Evolutionary conservation across 306 rosid genomes (phyloP).

Genomic region (Sechiopsis laciniata): DNA sequence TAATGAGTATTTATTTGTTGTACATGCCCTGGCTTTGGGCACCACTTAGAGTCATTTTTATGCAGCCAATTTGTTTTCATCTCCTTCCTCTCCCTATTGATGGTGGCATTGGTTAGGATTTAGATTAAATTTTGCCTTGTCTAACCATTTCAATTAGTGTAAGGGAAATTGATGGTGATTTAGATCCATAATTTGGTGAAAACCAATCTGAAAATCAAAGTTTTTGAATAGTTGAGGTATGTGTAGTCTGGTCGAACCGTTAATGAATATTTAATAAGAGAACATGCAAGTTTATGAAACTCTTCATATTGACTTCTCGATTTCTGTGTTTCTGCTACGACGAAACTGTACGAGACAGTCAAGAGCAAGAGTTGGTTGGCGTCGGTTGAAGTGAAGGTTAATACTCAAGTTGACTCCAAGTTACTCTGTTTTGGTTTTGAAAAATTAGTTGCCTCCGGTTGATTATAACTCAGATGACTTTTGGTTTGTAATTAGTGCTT

Average conservation of each 20-base stretch:
- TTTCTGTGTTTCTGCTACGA: neutral
- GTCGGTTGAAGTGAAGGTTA: neutral
- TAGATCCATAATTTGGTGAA: constrained; percentile 13
- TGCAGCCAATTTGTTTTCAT: neutral
- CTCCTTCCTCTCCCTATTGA: neutral
- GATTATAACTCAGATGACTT: too few species aligned
- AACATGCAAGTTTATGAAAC: neutral
- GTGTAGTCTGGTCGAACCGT: too few species aligned
- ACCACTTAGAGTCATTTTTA: neutral
- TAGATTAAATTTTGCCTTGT: constrained; percentile 12
- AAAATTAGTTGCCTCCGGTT: too few species aligned
- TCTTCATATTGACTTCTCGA: neutral
- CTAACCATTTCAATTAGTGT: constrained; percentile 2
- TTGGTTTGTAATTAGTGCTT: too few species aligned
- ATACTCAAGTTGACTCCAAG: neutral
- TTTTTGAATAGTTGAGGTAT: neutral
- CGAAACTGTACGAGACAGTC: too few species aligned
- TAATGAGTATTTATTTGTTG: neutral
- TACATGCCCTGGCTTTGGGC: constrained; percentile 15
- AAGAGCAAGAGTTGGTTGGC: neutral
- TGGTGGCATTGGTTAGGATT: constrained; percentile 13
- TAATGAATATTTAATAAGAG: too few species aligned
- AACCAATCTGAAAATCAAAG: neutral
- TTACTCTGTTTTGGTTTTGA: neutral
- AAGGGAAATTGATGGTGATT: constrained; percentile 4